These are phyloP conservation scores for Tinospora cordifolia DNA, from an alignment of 164 flowering plant species.

Conservation along the genomic window DNA sequence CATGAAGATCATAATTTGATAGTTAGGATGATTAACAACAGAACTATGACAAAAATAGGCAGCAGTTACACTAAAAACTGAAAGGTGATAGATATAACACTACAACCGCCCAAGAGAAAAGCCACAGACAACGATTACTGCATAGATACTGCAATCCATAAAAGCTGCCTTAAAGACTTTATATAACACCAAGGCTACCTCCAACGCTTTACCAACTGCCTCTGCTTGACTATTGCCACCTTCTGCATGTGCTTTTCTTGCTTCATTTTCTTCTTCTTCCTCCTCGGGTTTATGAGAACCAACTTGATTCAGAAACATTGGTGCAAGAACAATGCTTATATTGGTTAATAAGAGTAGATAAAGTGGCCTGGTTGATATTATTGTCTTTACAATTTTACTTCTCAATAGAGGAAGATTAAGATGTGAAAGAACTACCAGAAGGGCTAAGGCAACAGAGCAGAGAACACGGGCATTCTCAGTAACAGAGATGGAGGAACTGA, in stretches of 20 bases:
- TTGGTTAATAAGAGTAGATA: conserved; percentile 49
- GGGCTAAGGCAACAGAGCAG: conserved; percentile 38
- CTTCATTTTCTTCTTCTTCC: conserved; percentile 9
- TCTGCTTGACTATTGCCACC: conserved; percentile 31
- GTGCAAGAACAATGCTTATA: conserved; percentile 39
- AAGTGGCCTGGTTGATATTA: conserved; percentile 45
- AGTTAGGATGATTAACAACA: not conserved
- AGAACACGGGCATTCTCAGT: conserved; percentile 39
- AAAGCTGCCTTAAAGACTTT: conserved; percentile 39
- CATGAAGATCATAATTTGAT: not conserved
- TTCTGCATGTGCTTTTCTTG: conserved; percentile 12
- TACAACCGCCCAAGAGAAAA: conserved; percentile 30
- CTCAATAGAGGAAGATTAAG: conserved; percentile 37
- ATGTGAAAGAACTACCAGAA: conserved; percentile 43
- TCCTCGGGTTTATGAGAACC: conserved; percentile 2
- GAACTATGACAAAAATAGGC: not conserved
- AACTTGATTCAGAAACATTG: conserved; percentile 26
- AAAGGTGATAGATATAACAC: not conserved
- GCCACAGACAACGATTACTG: conserved; percentile 48
- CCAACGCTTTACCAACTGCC: conserved; percentile 43
- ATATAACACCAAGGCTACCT: conserved; percentile 41
- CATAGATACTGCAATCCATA: conserved; percentile 68
- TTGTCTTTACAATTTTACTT: conserved; percentile 23
- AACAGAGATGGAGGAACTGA: conserved; percentile 42
- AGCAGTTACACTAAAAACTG: no score